Percentiles rank a stretch among this genome's conserved stretches.
phyloP scores from a whole-genome alignment of 306 rosid species.

The Cucurbita ficifolia region DNA sequence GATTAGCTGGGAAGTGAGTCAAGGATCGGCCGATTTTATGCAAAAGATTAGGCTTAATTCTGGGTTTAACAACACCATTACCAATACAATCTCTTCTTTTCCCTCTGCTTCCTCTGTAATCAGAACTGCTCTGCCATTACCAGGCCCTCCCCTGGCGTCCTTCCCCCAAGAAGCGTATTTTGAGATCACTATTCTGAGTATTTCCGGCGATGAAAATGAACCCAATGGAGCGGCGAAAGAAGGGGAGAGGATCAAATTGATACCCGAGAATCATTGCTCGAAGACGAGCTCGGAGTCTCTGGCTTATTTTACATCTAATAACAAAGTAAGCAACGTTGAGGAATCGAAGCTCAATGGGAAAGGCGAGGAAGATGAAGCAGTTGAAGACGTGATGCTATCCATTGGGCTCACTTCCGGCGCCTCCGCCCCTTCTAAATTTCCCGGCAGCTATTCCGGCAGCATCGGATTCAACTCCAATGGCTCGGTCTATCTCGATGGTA shows the following conservation, averaged over 20 bases:
- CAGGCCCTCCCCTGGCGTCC: conserved; percentile 65
- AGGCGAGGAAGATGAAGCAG: conserved; percentile 21
- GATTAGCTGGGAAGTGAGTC: conserved; percentile 69
- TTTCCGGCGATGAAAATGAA: conserved; percentile 19
- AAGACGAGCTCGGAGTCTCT: conserved; percentile 48
- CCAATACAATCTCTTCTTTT: conserved; percentile 14
- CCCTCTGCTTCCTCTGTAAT: conserved; percentile 31
- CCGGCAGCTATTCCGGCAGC: conserved; percentile 77
- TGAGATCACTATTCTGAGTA: conserved; percentile 53
- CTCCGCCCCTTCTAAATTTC: conserved; percentile 44
- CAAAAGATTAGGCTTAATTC: conserved; percentile 74
- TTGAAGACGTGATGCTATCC: conserved; percentile 38
- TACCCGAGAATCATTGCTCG: conserved; percentile 26
- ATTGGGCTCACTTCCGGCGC: conserved; percentile 57
- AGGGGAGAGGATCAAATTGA: conserved; percentile 58
- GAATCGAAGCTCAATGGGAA: conserved; percentile 34
- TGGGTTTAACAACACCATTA: conserved; percentile 28
- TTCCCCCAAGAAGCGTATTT: conserved; percentile 94
- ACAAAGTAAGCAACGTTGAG: conserved; percentile 31
- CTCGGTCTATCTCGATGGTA: conserved; percentile 84
- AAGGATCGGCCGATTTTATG: conserved; percentile 66
- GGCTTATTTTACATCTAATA: conserved; percentile 31
- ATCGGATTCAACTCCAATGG: conserved; percentile 89
- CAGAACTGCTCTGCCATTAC: conserved; percentile 60
- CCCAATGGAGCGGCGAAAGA: conserved; percentile 29